Conservation (phyloP, 352 stramenopile genomes). For the Elongisporangium senticosum region DNA sequence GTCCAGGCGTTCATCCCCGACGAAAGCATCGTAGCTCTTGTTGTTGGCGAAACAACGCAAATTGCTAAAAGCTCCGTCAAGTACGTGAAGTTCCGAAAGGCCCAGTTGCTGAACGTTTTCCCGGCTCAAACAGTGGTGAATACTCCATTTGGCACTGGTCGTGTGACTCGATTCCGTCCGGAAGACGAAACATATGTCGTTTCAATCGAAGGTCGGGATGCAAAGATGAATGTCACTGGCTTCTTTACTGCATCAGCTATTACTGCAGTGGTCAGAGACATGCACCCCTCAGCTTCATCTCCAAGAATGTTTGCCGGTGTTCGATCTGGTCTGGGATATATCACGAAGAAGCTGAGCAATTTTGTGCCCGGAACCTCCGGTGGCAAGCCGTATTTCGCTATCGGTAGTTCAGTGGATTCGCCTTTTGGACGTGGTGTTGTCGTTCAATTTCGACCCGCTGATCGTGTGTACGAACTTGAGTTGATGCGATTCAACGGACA, state of each 20-base stretch:
- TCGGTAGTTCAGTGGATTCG: constrained; percentile 58
- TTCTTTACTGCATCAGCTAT: constrained; percentile 51
- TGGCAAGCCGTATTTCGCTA: constrained; percentile 42
- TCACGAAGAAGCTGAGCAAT: constrained; percentile 73
- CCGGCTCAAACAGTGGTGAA: constrained; percentile 50
- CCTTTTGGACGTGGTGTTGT: constrained; percentile 72
- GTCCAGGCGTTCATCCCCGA: constrained; percentile 51
- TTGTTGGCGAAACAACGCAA: constrained; percentile 28
- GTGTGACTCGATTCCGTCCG: constrained; percentile 49
- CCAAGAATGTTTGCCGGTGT: constrained; percentile 72
- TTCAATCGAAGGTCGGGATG: constrained; percentile 30
- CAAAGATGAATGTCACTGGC: constrained; percentile 32
- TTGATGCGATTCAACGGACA: constrained; percentile 22
- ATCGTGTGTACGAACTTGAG: constrained; percentile 68
- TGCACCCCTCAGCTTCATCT: constrained; percentile 30
- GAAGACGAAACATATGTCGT: constrained; percentile 75
- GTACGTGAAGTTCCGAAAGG: constrained; percentile 52
- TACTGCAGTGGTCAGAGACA: constrained; percentile 28
- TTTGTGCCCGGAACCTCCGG: constrained; percentile 47
- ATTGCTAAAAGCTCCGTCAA: constrained; percentile 39
- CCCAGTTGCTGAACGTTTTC: constrained; percentile 35
- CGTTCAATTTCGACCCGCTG: constrained; percentile 49
- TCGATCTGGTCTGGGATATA: constrained; percentile 65
- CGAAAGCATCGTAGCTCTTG: constrained; percentile 38
- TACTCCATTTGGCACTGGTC: constrained; percentile 73